These are phyloP conservation scores for Myriosclerotinia curreyana DNA, from an alignment of 2,329 filamentous ascomycete species.

Conservation along the genomic window DNA sequence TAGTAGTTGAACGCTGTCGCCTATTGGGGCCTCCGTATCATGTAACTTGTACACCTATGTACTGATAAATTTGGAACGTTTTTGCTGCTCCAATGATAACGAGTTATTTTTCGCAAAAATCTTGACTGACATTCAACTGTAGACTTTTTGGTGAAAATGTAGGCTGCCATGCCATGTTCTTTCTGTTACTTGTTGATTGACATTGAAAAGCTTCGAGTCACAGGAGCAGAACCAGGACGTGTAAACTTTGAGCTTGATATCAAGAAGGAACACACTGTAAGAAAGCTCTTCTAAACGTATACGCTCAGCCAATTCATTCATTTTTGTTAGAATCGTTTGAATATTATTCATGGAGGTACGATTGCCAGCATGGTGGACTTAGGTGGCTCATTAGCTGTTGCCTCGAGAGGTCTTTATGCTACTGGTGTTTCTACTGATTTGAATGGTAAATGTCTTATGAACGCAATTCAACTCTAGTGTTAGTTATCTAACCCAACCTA, in stretches of 20 bases:
- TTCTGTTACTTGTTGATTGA: conserved; percentile 1
- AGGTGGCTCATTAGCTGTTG: conserved; percentile 62
- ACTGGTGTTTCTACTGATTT: conserved; percentile 65
- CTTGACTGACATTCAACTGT: conserved; percentile 17
- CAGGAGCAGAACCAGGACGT: conserved; percentile 59
- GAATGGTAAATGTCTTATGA: conserved; percentile 47
- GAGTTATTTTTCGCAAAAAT: neutral
- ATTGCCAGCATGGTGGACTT: conserved; percentile 73
- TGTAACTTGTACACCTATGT: neutral
- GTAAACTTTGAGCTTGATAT: conserved; percentile 78
- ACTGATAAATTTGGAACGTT: neutral
- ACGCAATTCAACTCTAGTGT: neutral
- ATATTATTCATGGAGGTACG: conserved; percentile 74
- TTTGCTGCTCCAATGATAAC: neutral
- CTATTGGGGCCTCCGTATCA: neutral
- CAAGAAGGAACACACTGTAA: conserved; percentile 69
- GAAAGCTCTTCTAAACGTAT: conserved; percentile 29
- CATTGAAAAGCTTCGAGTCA: conserved; percentile 59
- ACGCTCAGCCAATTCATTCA: conserved; percentile 1
- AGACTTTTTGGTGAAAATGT: conserved; percentile 41
- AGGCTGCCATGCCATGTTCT: conserved; percentile 14
- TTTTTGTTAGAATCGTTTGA: conserved; percentile 62
- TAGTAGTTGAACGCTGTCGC: neutral
- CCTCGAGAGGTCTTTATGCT: conserved; percentile 59
- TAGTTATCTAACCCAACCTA: neutral